Conservation (phyloP, 192 early-diverging fungal species). For the Coemansia sp. region DNA sequence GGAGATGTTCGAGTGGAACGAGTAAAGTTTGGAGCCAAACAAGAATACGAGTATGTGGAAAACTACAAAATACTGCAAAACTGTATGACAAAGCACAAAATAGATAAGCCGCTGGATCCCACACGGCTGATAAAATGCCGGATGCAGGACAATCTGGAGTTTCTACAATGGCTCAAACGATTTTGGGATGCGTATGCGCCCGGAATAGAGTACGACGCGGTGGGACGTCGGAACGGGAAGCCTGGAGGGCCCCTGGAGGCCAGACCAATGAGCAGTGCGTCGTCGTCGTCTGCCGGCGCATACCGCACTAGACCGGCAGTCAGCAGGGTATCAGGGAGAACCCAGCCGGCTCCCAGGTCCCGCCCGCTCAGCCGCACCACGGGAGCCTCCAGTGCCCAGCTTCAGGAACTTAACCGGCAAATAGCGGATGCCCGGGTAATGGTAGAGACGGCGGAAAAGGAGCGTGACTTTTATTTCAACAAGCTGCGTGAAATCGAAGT, state of each 20-base stretch:
- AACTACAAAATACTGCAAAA: slow-evolving; percentile 95
- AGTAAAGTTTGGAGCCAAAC: slow-evolving; percentile 93
- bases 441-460: slow-evolving; percentile 91
- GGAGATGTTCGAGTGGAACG: slow-evolving; percentile 79
- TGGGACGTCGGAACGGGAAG: slow-evolving; percentile 61
- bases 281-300: slow-evolving; percentile 41
- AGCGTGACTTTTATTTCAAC: slow-evolving; percentile 95
- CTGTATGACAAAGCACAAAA: slow-evolving; percentile 82
- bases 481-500: slow-evolving; percentile 96
- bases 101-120: slow-evolving; percentile 90
- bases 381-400: slow-evolving; percentile 54
- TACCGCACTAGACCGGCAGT: slow-evolving; percentile 27
- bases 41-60: slow-evolving; percentile 92
- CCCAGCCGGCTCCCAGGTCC: not conserved
- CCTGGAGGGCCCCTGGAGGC: slow-evolving; percentile 31
- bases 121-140: slow-evolving; percentile 90
- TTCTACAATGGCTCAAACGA: slow-evolving; percentile 93
- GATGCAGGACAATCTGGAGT: slow-evolving; percentile 98
- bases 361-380: slow-evolving; percentile 23
- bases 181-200: slow-evolving; percentile 90
- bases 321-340: slow-evolving; percentile 7
- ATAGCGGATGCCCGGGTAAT: slow-evolving; percentile 77
- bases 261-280: slow-evolving; percentile 45
- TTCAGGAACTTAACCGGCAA: slow-evolving; percentile 76
- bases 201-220: slow-evolving; percentile 80